These are phyloP conservation scores for Pulicaria dysenterica DNA, from an alignment of 129 eudicot genomes.

Conservation along the genomic window DNA sequence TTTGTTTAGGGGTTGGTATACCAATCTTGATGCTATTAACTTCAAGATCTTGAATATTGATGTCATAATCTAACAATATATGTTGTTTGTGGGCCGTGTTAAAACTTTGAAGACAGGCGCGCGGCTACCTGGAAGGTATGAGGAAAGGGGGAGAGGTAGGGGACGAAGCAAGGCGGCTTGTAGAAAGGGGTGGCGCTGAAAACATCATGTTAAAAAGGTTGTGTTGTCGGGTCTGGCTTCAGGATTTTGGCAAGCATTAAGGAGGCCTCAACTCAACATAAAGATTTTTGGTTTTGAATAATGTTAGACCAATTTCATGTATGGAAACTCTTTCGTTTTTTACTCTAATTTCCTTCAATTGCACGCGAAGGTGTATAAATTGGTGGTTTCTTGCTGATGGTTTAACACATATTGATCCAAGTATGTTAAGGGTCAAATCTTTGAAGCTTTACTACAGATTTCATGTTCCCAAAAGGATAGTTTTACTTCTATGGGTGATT, in stretches of 20 bases:
- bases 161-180: slow-evolving; percentile 36
- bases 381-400: slow-evolving; percentile 3
- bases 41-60: neutral
- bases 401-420: neutral
- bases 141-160: slow-evolving; percentile 40
- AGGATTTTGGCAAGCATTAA: neutral
- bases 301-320: slow-evolving; percentile 20
- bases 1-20: slow-evolving; percentile 67
- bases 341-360: neutral
- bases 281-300: slow-evolving; percentile 20
- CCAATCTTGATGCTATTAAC: neutral
- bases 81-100: slow-evolving; percentile 17
- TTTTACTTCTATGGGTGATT: no score
- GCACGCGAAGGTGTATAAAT: slow-evolving; percentile 7
- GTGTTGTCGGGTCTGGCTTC: neutral
- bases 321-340: slow-evolving; percentile 5
- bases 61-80: slow-evolving; percentile 23
- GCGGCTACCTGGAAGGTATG: slow-evolving; percentile 22
- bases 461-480: no score
- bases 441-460: neutral
- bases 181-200: slow-evolving; percentile 38
- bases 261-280: neutral
- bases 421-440: neutral
- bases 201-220: neutral
- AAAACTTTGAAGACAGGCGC: slow-evolving; percentile 50